These are phyloP conservation scores for Asterionellopsis glacialis DNA, from an alignment of 108 stramenopile genomes.

Conservation along the genomic window DNA sequence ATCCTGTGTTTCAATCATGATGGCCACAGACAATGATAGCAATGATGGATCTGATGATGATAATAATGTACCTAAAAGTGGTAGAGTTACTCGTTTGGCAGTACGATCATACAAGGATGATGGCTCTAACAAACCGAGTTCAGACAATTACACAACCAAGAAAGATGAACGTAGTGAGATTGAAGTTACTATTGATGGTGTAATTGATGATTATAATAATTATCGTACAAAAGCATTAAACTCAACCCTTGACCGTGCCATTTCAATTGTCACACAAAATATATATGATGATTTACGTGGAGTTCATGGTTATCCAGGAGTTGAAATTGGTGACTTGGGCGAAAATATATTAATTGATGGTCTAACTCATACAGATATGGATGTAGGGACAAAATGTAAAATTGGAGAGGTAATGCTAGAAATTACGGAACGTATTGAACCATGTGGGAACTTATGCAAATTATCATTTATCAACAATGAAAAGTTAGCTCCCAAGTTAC, in stretches of 20 bases:
- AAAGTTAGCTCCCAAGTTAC: slow-evolving; percentile 18
- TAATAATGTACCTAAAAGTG: slow-evolving; percentile 1
- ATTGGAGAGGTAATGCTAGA: slow-evolving; percentile 34
- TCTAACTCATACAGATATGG: slow-evolving; percentile 33
- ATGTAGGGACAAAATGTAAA: slow-evolving; percentile 20
- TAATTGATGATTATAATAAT: slow-evolving; percentile 54
- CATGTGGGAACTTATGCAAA: slow-evolving; percentile 60
- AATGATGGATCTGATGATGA: background rate
- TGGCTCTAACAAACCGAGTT: slow-evolving; percentile 31
- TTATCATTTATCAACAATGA: slow-evolving; percentile 43
- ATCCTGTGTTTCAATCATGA: too few species aligned
- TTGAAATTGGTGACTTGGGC: slow-evolving; percentile 44
- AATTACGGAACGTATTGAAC: slow-evolving; percentile 53
- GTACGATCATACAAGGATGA: slow-evolving; percentile 24
- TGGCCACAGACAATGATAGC: too few species aligned
- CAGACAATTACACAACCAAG: slow-evolving; percentile 42
- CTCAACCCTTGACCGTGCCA: slow-evolving; percentile 42
- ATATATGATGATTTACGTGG: slow-evolving; percentile 22
- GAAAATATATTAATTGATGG: slow-evolving; percentile 55
- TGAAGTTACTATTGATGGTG: slow-evolving; percentile 22
- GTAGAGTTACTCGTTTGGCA: slow-evolving; percentile 36
- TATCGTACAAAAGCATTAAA: slow-evolving; percentile 46
- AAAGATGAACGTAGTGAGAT: slow-evolving; percentile 25
- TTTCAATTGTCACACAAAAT: slow-evolving; percentile 49
- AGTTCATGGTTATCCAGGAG: background rate